Evolutionary conservation across 768 basidiomycete genomes (phyloP).

Genomic region (Cantharellus cinnabarinus): DNA sequence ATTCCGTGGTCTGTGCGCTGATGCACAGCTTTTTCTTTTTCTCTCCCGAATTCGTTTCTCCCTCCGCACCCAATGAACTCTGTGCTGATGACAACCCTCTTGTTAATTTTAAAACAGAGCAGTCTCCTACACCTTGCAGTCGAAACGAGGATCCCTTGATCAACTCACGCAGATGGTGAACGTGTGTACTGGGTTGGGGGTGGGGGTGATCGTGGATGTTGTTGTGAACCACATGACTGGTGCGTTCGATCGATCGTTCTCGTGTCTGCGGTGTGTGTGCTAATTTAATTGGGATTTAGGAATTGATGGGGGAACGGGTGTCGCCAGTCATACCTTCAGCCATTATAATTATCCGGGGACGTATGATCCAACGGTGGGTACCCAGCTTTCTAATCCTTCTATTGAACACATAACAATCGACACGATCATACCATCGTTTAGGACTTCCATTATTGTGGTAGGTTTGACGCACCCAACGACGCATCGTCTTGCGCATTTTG

Average conservation of each 20-base stretch:
- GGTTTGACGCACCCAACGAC: neutral
- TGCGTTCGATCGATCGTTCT: too few relatives aligned
- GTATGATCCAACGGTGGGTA: conserved; percentile 1
- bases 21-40: too few relatives aligned
- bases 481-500: neutral
- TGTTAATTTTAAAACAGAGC: conserved; percentile 8
- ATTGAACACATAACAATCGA: neutral
- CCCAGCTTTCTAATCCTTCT: neutral
- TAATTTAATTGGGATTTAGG: neutral
- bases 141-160: conserved; percentile 38
- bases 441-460: conserved; percentile 47
- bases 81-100: too few relatives aligned
- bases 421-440: conserved; percentile 7
- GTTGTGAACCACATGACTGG: conserved; percentile 44
- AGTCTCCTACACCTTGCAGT: conserved; percentile 42
- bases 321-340: conserved; percentile 7
- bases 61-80: too few relatives aligned
- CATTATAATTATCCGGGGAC: conserved; percentile 13
- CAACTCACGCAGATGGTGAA: conserved; percentile 31
- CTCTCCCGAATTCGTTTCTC: too few relatives aligned
- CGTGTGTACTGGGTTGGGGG: conserved; percentile 34
- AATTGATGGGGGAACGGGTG: conserved; percentile 3
- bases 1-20: too few relatives aligned
- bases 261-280: too few relatives aligned
- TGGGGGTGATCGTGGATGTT: conserved; percentile 34